phyloP scores from a whole-genome alignment of 805 yeast genomes.

The Wickerhamiella cacticola region DNA sequence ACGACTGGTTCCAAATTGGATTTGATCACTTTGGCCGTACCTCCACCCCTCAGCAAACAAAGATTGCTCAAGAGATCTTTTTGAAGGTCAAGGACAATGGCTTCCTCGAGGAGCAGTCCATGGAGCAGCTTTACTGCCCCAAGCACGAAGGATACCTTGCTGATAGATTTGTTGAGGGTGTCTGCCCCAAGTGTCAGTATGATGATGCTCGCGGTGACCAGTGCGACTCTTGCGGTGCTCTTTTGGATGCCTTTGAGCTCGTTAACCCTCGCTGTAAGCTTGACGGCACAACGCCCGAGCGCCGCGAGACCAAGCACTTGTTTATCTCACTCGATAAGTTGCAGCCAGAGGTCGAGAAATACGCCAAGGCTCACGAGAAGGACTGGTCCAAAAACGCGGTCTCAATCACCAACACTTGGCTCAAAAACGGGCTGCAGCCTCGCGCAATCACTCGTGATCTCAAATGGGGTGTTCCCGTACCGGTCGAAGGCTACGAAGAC shows the following conservation, averaged over 20 bases:
- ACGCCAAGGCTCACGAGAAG: conserved; percentile 65
- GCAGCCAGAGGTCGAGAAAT: conserved; percentile 58
- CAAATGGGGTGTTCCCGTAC: conserved; percentile 98
- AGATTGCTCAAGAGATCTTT: conserved; percentile 90
- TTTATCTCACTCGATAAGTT: conserved; percentile 74
- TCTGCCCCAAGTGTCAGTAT: conserved; percentile 87
- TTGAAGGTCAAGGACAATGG: conserved; percentile 62
- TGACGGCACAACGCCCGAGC: conserved; percentile 71
- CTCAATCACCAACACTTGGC: conserved; percentile 85
- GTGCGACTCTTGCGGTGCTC: conserved; percentile 90
- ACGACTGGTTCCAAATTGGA: conserved; percentile 93
- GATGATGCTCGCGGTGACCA: conserved; percentile 99
- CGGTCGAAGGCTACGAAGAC: conserved; percentile 69
- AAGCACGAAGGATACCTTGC: conserved; percentile 85
- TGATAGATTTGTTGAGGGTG: conserved; percentile 94
- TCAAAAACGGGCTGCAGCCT: conserved; percentile 82
- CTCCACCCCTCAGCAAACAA: conserved; percentile 81
- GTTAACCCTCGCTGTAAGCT: conserved; percentile 92
- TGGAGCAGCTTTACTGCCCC: conserved; percentile 84
- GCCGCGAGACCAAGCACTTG: conserved; percentile 71
- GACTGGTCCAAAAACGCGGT: conserved; percentile 86
- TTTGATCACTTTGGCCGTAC: conserved; percentile 96
- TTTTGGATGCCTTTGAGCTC: conserved; percentile 85
- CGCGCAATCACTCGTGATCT: conserved; percentile 96
- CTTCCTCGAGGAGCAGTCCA: conserved; percentile 71